These are phyloP conservation scores for Voacanga thouarsii DNA, from an alignment of 257 asterid genomes.

Conservation along the genomic window DNA sequence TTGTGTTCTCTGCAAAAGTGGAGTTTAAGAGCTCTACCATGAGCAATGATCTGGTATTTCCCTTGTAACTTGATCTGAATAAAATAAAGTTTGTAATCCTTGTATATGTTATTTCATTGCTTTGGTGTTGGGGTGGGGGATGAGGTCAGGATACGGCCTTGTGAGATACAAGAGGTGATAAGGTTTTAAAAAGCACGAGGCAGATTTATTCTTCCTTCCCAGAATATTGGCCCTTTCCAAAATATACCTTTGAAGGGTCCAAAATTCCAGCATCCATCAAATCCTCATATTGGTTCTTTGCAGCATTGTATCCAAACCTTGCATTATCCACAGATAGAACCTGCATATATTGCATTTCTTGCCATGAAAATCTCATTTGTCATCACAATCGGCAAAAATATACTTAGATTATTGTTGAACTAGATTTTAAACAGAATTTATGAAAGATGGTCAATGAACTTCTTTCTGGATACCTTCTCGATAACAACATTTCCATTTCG, in stretches of 20 bases:
- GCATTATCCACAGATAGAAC: slow-evolving; percentile 54
- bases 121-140: too few species aligned
- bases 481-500: slow-evolving; percentile 61
- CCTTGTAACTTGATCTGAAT: background rate
- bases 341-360: slow-evolving; percentile 30
- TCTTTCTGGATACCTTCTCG: slow-evolving; percentile 45
- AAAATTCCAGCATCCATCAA: slow-evolving; percentile 74
- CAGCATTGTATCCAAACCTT: slow-evolving; percentile 79
- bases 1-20: background rate
- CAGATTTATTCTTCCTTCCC: background rate
- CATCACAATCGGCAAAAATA: background rate
- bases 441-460: background rate
- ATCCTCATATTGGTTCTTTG: slow-evolving; percentile 68
- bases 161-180: background rate
- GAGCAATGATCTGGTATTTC: background rate
- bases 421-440: background rate
- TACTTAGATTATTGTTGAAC: background rate
- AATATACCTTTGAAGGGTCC: slow-evolving; percentile 76
- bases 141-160: too few species aligned
- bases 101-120: background rate
- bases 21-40: background rate
- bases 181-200: background rate
- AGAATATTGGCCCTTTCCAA: background rate
- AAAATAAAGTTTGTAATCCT: background rate
- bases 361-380: background rate